These are phyloP conservation scores for Aureobasidium leucospermi DNA, from an alignment of 2,329 filamentous ascomycete genomes.

Conservation along the genomic window DNA sequence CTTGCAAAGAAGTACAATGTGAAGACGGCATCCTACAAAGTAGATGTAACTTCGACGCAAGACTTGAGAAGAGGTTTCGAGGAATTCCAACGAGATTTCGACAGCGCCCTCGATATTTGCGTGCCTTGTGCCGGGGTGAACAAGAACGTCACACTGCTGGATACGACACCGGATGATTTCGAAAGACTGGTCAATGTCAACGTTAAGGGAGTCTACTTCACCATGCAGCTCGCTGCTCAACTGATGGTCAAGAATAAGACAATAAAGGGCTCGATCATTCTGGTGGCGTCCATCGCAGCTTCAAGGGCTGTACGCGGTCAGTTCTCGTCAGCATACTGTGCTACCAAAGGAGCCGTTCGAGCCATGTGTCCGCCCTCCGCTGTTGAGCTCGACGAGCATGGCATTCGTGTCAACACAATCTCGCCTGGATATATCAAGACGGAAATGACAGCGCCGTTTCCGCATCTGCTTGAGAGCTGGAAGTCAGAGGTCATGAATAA, in stretches of 20 bases:
- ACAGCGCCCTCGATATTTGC: conserved; percentile 36
- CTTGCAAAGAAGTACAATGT: conserved; percentile 53
- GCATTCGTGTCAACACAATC: conserved; percentile 26
- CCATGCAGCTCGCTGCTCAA: conserved; percentile 42
- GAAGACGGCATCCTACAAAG: conserved; percentile 34
- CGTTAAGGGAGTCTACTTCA: conserved; percentile 39
- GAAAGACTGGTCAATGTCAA: conserved; percentile 38
- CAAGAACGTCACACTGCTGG: conserved; percentile 37
- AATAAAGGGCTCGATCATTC: conserved; percentile 45
- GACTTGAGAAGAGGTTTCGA: conserved; percentile 28
- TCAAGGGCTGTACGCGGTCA: conserved; percentile 46
- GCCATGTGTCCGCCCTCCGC: conserved; percentile 54
- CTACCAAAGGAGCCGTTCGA: background rate
- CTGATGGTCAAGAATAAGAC: conserved; percentile 47
- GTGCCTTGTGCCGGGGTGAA: conserved; percentile 42
- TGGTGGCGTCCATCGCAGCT: conserved; percentile 48
- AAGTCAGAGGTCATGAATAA: conserved; percentile 44
- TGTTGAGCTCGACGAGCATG: conserved; percentile 62
- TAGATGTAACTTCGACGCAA: conserved; percentile 33
- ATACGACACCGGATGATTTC: conserved; percentile 37
- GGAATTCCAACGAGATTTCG: conserved; percentile 30
- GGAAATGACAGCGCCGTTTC: conserved; percentile 31
- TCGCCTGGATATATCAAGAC: conserved; percentile 19
- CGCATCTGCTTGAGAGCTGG: conserved; percentile 42
- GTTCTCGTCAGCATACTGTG: conserved; percentile 20